These are phyloP conservation scores for Ophiostoma piceae DNA, from an alignment of 2,329 filamentous ascomycete genomes.

Conservation along the genomic window DNA sequence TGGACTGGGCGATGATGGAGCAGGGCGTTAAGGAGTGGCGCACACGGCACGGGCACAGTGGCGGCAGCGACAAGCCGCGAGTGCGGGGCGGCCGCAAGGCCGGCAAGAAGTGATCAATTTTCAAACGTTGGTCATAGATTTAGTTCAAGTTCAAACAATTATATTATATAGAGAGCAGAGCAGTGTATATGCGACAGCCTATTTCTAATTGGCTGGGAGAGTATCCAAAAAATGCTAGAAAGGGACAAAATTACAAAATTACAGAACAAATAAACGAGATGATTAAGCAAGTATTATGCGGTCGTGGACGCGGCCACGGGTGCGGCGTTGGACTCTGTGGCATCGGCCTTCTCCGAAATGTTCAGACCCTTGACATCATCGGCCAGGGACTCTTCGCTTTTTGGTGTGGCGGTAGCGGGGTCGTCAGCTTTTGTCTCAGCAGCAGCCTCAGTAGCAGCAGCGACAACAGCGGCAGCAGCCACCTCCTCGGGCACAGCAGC, in stretches of 20 bases:
- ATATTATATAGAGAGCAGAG: background rate
- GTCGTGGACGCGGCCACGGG: background rate
- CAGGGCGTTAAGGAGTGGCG: constrained; percentile 77
- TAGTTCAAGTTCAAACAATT: background rate
- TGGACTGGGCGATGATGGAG: constrained; percentile 72
- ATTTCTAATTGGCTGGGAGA: constrained; percentile 5
- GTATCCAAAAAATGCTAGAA: constrained; percentile 14
- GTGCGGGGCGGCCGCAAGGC: background rate
- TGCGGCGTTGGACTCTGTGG: constrained; percentile 3
- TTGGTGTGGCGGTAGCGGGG: background rate
- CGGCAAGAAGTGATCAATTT: background rate
- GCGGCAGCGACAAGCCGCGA: constrained; percentile 51
- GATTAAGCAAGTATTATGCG: background rate
- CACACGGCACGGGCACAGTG: constrained; percentile 42
- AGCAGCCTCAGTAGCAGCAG: constrained; percentile 15
- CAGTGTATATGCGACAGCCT: constrained; percentile 12
- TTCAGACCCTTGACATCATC: constrained; percentile 20
- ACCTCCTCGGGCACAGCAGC: constrained; percentile 21
- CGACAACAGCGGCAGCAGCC: background rate
- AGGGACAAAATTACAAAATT: background rate
- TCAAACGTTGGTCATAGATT: background rate
- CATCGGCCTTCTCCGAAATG: constrained; percentile 23
- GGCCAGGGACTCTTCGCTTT: constrained; percentile 1
- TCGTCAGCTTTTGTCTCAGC: background rate
- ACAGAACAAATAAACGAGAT: background rate